Base-by-base conservation (phyloP, 768 basidiomycete genomes). In the Tricholoma saponaceum region DNA sequence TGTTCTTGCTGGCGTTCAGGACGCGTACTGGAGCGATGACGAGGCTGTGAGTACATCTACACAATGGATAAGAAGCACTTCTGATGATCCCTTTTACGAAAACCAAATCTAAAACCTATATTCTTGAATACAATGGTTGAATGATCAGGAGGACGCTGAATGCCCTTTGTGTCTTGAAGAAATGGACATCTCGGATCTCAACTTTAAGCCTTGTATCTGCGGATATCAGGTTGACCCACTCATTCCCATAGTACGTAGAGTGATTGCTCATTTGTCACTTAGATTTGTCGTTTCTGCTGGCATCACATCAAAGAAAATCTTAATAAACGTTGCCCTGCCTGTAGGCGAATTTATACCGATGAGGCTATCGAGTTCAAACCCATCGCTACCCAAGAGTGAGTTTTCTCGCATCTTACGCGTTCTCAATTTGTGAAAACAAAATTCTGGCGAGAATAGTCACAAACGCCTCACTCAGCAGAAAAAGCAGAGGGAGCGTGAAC, bases 251-350 rank as follows among this genome's bases (percentile, higher is more conserved):
- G 7, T 28, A 10, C 30, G 26, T 2, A 9, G 9, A 50, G 2
- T 4, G 16, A 30, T 50, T 50, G 16, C 28, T 50, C 12, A 50
- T 30, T n/a, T 18, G 3, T 30, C 53, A n/a, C 54, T 50, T 62
- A 99, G 97, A 93, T 99, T 63, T 99, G 97, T 72, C 89, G 94
- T 56, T 99, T 99, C 77, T 99, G 97, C 73, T 98, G 95, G 86
- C 92, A 99, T 74, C 95, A 98, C 75, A 96, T 97, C 80, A 89
- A 91, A 76, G 86, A 92, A 74, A 92, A 97, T 75, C 80, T 96
- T 60, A 98, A 98, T 71, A 88, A 94, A 61, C 87, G 92, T 51
- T 99, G 97, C 71, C 97, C 97, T 37, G 97, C 97, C 18, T 99
- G 97, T 75, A 82, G 97, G 66, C 80, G 95, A 62, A 82, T 90